A percentile compares a stretch with the other conserved stretches of the same genome.
Evolutionary conservation across 2,329 filamentous ascomycete genomes (phyloP).

Genomic region (Anisogramma anomala): DNA sequence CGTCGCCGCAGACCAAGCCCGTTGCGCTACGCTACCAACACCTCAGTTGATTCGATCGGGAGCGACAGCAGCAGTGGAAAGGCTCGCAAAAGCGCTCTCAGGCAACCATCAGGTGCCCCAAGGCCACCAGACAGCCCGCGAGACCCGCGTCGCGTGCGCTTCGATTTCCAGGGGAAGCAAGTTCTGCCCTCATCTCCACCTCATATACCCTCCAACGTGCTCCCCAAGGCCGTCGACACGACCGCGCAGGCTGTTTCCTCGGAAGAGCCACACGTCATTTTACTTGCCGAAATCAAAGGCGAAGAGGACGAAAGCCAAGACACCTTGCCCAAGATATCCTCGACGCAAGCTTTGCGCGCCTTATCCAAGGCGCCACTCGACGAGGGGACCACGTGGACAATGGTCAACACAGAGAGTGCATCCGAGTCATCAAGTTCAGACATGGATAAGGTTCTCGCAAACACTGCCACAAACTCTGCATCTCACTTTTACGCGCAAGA

Average conservation of each 20-base stretch:
- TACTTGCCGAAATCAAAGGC: constrained; percentile 21
- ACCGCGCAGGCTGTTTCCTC: constrained; percentile 10
- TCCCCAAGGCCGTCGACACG: constrained; percentile 12
- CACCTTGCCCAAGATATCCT: constrained; percentile 25
- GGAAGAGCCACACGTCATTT: constrained; percentile 17
- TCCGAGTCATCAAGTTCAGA: background rate
- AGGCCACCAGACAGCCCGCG: constrained; percentile 21
- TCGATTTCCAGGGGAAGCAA: constrained; percentile 48
- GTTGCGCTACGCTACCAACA: constrained; percentile 32
- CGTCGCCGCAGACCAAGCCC: constrained; percentile 18
- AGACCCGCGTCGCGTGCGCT: constrained; percentile 47
- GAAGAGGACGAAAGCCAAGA: constrained; percentile 24
- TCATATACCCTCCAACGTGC: constrained; percentile 22
- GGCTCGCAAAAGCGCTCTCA: constrained; percentile 42
- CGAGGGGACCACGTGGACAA: constrained; percentile 24
- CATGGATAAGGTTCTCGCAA: background rate
- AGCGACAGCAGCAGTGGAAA: constrained; percentile 33
- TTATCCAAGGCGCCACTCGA: constrained; percentile 26
- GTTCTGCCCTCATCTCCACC: constrained; percentile 50
- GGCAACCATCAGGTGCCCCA: constrained; percentile 43
- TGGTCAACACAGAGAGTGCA: constrained; percentile 18
- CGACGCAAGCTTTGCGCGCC: constrained; percentile 26
- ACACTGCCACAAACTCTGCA: background rate
- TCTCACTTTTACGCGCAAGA: background rate
- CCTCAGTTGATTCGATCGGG: constrained; percentile 40